Conservation (phyloP, 768 basidiomycete genomes). For the Serendipita sp. region DNA sequence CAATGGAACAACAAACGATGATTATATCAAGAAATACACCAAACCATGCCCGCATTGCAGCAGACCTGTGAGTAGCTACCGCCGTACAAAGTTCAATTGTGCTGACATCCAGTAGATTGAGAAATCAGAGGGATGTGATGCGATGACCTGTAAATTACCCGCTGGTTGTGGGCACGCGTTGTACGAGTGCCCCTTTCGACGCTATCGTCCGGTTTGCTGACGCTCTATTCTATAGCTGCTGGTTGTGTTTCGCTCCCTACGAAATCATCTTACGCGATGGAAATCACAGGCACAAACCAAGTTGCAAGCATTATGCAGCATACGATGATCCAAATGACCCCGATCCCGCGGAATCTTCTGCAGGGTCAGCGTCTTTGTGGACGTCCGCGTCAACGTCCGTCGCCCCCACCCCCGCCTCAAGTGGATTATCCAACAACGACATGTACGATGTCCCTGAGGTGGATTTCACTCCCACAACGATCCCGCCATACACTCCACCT, state of each 20-base stretch:
- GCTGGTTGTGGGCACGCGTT: background rate
- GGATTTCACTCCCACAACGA: background rate
- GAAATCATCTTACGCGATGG: background rate
- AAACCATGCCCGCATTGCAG: background rate
- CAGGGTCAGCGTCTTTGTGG: background rate
- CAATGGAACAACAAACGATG: background rate
- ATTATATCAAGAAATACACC: constrained; percentile 1
- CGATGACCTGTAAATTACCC: constrained; percentile 1
- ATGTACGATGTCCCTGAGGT: background rate
- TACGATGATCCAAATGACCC: background rate
- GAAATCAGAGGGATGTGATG: background rate
- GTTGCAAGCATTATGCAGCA: background rate
- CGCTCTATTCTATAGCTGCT: background rate
- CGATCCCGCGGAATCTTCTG: too few species aligned
- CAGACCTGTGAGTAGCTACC: background rate
- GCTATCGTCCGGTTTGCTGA: background rate
- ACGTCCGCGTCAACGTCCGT: too few species aligned
- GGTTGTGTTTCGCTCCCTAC: constrained; percentile 1
- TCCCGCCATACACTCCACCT: background rate
- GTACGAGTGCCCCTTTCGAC: background rate
- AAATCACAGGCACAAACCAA: background rate
- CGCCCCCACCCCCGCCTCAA: too few species aligned
- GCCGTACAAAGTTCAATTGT: background rate
- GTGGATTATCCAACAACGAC: too few species aligned
- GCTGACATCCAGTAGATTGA: background rate